Percentiles rank a stretch among this genome's conserved stretches.
Evolutionary conservation across 164 flowering plant genomes (phyloP).

Genomic region (Aristolochia fimbriata): DNA sequence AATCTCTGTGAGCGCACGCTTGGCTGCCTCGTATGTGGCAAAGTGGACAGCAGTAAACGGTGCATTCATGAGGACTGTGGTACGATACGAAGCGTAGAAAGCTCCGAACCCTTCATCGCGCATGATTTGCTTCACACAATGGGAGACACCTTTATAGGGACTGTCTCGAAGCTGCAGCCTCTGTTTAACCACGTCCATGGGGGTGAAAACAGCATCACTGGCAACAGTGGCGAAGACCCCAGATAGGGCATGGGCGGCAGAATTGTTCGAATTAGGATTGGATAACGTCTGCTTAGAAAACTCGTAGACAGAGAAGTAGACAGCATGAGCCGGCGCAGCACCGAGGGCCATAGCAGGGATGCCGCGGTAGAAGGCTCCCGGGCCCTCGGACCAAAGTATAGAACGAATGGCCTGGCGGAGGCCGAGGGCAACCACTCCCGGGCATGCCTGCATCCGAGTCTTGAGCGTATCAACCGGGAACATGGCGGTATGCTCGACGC

Average conservation of each 20-base stretch:
- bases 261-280: slow-evolving; percentile 16
- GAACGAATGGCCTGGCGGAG: slow-evolving; percentile 33
- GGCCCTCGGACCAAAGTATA: slow-evolving; percentile 35
- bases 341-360: slow-evolving; percentile 66
- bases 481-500: slow-evolving; percentile 50
- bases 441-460: slow-evolving; percentile 38
- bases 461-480: slow-evolving; percentile 49
- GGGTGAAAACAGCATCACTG: slow-evolving; percentile 63
- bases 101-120: slow-evolving; percentile 50
- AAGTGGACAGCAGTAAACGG: slow-evolving; percentile 69
- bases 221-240: slow-evolving; percentile 56
- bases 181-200: slow-evolving; percentile 76
- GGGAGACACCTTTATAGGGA: slow-evolving; percentile 44
- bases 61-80: slow-evolving; percentile 70
- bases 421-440: slow-evolving; percentile 5
- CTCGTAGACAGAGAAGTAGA: slow-evolving; percentile 70
- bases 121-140: slow-evolving; percentile 39
- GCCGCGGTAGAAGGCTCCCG: slow-evolving; percentile 45
- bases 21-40: slow-evolving; percentile 54
- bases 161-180: slow-evolving; percentile 49
- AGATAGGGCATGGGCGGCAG: slow-evolving; percentile 43
- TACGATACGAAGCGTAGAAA: slow-evolving; percentile 56
- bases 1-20: slow-evolving; percentile 36
- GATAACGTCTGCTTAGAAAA: slow-evolving; percentile 25
- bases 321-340: slow-evolving; percentile 71